Conservation (phyloP, 2,329 filamentous ascomycete species). For the Nothomitra cinnamomea region DNA sequence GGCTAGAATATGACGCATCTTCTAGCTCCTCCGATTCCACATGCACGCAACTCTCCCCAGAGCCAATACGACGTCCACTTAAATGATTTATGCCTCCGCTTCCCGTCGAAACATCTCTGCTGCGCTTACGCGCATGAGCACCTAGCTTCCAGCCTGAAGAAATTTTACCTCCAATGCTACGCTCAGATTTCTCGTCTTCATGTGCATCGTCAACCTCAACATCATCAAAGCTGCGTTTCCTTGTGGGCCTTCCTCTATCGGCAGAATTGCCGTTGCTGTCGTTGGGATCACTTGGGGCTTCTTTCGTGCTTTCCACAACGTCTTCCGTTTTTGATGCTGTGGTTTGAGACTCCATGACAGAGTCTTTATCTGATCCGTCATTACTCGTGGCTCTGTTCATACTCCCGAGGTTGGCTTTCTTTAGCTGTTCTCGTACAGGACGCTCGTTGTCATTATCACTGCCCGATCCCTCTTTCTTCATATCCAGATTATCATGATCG, state of each 20-base stretch:
- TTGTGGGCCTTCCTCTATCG: neutral
- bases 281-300: neutral
- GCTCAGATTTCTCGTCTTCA: neutral
- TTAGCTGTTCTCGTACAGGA: slow-evolving; percentile 6
- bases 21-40: neutral
- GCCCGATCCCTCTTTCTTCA: neutral
- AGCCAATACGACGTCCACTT: neutral
- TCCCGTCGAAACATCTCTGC: slow-evolving; percentile 1
- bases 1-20: neutral
- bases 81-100: neutral
- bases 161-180: neutral
- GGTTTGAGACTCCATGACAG: neutral
- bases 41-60: neutral
- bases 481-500: neutral
- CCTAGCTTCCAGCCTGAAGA: neutral
- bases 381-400: neutral
- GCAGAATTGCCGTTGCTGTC: neutral
- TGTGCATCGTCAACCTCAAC: neutral
- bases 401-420: slow-evolving; percentile 5
- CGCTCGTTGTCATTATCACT: slow-evolving; percentile 1
- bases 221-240: slow-evolving; percentile 5
- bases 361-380: neutral
- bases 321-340: neutral
- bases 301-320: neutral
- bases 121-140: neutral